Percentiles rank a stretch among this genome's conserved stretches.
These are phyloP conservation scores for Pythium brachiatum DNA, from an alignment of 352 stramenopile species.

Conservation along the genomic window DNA sequence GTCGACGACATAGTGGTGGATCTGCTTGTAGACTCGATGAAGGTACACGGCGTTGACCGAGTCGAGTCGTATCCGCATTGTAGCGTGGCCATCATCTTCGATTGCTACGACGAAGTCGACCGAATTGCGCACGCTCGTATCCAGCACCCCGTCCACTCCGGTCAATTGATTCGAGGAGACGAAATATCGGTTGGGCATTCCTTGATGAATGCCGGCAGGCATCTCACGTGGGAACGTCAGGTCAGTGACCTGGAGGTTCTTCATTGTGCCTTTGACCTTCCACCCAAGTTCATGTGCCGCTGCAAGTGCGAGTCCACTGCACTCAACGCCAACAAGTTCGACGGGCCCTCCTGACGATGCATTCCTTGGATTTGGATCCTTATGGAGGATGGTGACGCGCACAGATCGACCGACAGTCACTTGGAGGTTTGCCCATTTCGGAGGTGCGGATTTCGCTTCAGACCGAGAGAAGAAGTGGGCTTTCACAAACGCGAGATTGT, in stretches of 20 bases:
- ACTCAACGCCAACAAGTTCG: conserved; percentile 23
- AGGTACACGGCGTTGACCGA: conserved; percentile 81
- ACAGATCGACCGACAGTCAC: conserved; percentile 21
- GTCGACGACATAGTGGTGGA: conserved; percentile 71
- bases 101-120: conserved; percentile 49
- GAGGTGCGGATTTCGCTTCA: conserved; percentile 1
- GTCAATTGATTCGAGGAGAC: conserved; percentile 59
- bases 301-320: conserved; percentile 17
- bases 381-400: conserved; percentile 27
- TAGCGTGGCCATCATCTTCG: background rate
- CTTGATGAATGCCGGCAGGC: conserved; percentile 25
- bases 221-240: conserved; percentile 44
- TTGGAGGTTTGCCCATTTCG: conserved; percentile 25
- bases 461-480: conserved; percentile 23
- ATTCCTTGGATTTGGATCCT: conserved; percentile 19
- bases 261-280: conserved; percentile 58
- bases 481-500: conserved; percentile 53
- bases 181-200: conserved; percentile 63
- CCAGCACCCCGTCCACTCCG: conserved; percentile 24
- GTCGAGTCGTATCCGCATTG: conserved; percentile 50
- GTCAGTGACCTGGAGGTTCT: conserved; percentile 72
- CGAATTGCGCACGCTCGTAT: conserved; percentile 39
- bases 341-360: conserved; percentile 10
- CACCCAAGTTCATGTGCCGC: conserved; percentile 4
- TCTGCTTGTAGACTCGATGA: conserved; percentile 86